Conservation (phyloP, 1,284 basidiomycete genomes). For the Irpex lacteus region DNA sequence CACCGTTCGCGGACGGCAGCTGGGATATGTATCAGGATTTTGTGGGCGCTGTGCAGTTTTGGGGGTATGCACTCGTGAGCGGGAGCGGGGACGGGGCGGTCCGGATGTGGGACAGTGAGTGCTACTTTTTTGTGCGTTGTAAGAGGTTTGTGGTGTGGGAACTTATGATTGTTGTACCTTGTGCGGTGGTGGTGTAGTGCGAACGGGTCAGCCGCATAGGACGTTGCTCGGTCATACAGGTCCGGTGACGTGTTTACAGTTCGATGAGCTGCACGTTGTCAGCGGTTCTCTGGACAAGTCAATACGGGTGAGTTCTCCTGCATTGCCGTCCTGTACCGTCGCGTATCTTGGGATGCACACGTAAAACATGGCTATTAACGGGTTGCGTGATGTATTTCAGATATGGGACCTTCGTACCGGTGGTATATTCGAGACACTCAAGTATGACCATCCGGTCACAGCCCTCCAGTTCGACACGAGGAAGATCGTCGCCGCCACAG, state of each 20-base stretch:
- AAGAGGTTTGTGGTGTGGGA: neutral
- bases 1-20: slow-evolving; percentile 86
- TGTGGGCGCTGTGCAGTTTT: slow-evolving; percentile 96
- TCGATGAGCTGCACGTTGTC: slow-evolving; percentile 93
- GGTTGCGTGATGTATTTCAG: slow-evolving; percentile 35
- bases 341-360: neutral
- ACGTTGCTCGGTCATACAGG: slow-evolving; percentile 93
- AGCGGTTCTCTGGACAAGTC: slow-evolving; percentile 94
- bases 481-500: slow-evolving; percentile 92
- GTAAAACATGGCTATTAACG: neutral
- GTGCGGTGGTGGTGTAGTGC: slow-evolving; percentile 57
- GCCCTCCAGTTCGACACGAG: slow-evolving; percentile 93
- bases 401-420: slow-evolving; percentile 98
- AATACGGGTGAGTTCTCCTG: slow-evolving; percentile 61
- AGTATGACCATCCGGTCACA: slow-evolving; percentile 90
- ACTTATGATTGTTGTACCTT: neutral
- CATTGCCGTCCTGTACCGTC: neutral
- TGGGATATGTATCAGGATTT: slow-evolving; percentile 98
- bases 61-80: slow-evolving; percentile 97
- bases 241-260: slow-evolving; percentile 93
- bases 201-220: slow-evolving; percentile 95
- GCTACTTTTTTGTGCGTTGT: neutral
- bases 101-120: slow-evolving; percentile 98
- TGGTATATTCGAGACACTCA: slow-evolving; percentile 83
- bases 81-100: slow-evolving; percentile 97